Conservation (phyloP, 306 rosid genomes). For the Crotalaria pallida region DNA sequence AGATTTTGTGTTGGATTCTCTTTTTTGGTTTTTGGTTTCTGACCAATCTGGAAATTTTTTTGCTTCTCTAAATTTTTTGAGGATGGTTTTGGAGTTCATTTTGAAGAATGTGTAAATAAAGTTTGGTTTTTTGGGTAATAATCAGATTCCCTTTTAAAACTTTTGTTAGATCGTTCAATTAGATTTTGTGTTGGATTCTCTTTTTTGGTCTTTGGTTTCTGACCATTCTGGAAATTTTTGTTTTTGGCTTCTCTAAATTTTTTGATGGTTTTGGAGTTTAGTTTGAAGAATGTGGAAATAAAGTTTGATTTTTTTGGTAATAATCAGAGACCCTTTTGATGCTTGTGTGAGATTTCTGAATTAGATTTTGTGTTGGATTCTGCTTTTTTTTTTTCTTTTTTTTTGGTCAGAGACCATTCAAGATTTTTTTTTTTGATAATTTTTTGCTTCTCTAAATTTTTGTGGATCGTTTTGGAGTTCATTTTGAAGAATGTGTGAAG, state of each 20-base stretch:
- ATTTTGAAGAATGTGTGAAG: conserved; percentile 20
- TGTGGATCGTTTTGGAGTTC: conserved; percentile 14
- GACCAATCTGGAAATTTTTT: too few species aligned
- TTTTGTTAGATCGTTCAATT: too few species aligned
- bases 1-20: too few species aligned
- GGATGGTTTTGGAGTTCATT: too few species aligned
- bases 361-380: conserved; percentile 4
- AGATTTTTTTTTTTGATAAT: conserved; percentile 4
- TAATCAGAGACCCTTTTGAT: conserved; percentile 27
- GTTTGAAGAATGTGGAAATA: conserved; percentile 19
- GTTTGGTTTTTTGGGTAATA: too few species aligned
- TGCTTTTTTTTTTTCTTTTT: too few species aligned
- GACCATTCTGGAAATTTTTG: conserved; percentile 19
- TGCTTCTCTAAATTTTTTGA: too few species aligned
- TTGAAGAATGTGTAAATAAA: too few species aligned
- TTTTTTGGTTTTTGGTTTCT: too few species aligned
- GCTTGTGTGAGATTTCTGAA: conserved; percentile 18
- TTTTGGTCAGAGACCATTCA: too few species aligned
- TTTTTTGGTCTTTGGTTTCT: not conserved
- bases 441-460: not conserved
- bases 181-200: too few species aligned
- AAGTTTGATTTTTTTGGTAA: not conserved
- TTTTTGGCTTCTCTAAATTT: not conserved
- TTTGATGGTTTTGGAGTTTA: conserved; percentile 13
- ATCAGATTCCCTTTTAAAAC: too few species aligned